These are phyloP conservation scores for Polysphondylium violaceum DNA, from an alignment of 78 protist species.

Conservation along the genomic window DNA sequence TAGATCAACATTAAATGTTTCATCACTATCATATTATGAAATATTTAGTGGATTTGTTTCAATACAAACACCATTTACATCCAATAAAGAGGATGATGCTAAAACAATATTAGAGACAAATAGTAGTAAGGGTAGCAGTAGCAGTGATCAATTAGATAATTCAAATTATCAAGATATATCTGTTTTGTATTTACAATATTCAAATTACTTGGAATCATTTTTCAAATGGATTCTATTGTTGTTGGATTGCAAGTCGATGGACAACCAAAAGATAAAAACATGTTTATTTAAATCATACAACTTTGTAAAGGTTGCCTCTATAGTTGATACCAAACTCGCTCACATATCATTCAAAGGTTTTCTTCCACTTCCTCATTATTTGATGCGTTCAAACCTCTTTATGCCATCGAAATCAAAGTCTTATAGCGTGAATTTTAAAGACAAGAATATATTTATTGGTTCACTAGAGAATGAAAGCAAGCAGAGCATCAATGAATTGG, in stretches of 20 bases:
- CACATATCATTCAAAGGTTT: constrained; percentile 26
- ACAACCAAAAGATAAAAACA: not conserved
- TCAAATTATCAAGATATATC: too few relatives aligned
- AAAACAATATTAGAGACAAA: too few relatives aligned
- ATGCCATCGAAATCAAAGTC: not conserved
- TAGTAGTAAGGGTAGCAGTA: too few relatives aligned
- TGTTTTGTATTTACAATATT: too few relatives aligned
- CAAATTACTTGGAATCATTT: too few relatives aligned
- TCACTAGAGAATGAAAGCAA: constrained; percentile 18
- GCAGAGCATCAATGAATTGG: constrained; percentile 14
- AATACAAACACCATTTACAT: constrained; percentile 31
- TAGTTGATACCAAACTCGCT: constrained; percentile 12
- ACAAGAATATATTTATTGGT: not conserved
- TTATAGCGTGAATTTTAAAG: not conserved
- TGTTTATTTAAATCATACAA: constrained; percentile 26
- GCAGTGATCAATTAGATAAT: too few relatives aligned
- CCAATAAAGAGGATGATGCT: too few relatives aligned
- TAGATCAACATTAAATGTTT: not conserved
- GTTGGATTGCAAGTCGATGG: too few relatives aligned
- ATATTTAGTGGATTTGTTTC: constrained; percentile 14
- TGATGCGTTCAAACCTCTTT: constrained; percentile 27
- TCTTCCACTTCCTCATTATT: constrained; percentile 67
- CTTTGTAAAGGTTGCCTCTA: constrained; percentile 28
- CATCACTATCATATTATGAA: constrained; percentile 18
- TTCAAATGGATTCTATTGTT: too few relatives aligned